These are phyloP conservation scores for Mycena venus DNA, from an alignment of 768 basidiomycete species.

Conservation along the genomic window DNA sequence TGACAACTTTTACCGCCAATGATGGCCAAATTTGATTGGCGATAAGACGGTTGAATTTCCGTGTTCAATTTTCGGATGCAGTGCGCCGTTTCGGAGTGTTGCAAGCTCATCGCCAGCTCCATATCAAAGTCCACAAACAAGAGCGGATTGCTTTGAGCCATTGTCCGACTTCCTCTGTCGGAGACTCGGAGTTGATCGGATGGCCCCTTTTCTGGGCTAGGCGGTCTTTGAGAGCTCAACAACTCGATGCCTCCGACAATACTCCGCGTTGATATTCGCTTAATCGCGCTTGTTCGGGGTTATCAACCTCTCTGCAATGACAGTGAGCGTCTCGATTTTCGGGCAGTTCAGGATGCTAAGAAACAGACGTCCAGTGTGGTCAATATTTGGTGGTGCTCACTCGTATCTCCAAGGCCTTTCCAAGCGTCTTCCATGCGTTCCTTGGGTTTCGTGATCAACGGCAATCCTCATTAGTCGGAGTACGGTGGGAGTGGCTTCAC, in stretches of 20 bases:
- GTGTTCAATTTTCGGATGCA: neutral
- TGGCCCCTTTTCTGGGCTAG: neutral
- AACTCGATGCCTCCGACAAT: neutral
- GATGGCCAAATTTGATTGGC: neutral
- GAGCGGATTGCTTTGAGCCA: neutral
- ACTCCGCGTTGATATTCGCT: too few relatives aligned
- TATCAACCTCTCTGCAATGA: too few relatives aligned
- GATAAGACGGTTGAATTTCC: neutral
- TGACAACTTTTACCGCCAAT: neutral
- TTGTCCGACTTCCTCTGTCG: neutral
- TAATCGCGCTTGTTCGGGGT: neutral
- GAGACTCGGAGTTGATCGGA: neutral
- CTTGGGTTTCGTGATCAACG: neutral
- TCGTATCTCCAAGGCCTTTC: neutral
- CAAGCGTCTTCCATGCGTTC: neutral
- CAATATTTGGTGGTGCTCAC: neutral
- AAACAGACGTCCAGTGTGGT: neutral
- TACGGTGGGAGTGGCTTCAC: neutral
- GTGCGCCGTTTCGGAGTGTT: neutral
- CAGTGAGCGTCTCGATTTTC: neutral
- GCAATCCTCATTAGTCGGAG: neutral
- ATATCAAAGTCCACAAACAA: conserved; percentile 1
- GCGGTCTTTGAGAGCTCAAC: neutral
- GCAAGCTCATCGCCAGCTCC: neutral
- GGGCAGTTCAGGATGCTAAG: neutral